Percentiles rank a stretch among this genome's conserved stretches.
phyloP scores from a whole-genome alignment of 2,329 filamentous ascomycete species.

The Sclerotinia nivalis region DNA sequence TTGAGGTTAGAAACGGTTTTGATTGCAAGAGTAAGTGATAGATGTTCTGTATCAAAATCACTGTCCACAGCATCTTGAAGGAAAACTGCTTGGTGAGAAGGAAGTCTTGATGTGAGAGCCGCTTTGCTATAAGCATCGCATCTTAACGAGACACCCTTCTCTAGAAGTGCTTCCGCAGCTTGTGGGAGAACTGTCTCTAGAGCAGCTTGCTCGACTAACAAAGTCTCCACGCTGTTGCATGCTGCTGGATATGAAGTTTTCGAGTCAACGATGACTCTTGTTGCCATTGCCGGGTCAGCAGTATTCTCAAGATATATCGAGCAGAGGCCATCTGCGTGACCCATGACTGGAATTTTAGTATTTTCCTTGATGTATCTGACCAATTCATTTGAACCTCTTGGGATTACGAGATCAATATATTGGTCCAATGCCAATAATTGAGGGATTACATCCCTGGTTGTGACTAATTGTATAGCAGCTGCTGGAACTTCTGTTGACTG shows the following conservation, averaged over 20 bases:
- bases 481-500: slow-evolving; percentile 74
- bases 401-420: slow-evolving; percentile 93
- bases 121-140: slow-evolving; percentile 73
- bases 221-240: slow-evolving; percentile 91
- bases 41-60: slow-evolving; percentile 88
- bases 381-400: slow-evolving; percentile 54
- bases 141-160: slow-evolving; percentile 76
- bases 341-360: slow-evolving; percentile 92
- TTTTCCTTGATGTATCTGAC: slow-evolving; percentile 77
- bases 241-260: slow-evolving; percentile 95
- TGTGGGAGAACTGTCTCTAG: slow-evolving; percentile 66
- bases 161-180: slow-evolving; percentile 72
- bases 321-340: slow-evolving; percentile 94
- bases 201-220: slow-evolving; percentile 77
- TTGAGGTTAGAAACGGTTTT: slow-evolving; percentile 71
- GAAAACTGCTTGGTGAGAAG: slow-evolving; percentile 46
- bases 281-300: slow-evolving; percentile 70
- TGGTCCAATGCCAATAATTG: slow-evolving; percentile 83
- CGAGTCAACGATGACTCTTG: slow-evolving; percentile 79
- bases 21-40: slow-evolving; percentile 80
- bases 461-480: slow-evolving; percentile 88
- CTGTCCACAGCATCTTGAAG: slow-evolving; percentile 65
- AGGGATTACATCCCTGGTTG: slow-evolving; percentile 85
- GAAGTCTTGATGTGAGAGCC: slow-evolving; percentile 55
- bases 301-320: slow-evolving; percentile 80